phyloP scores from a whole-genome alignment of 331 rosid genomes.

The Erythrophleum ivorense region DNA sequence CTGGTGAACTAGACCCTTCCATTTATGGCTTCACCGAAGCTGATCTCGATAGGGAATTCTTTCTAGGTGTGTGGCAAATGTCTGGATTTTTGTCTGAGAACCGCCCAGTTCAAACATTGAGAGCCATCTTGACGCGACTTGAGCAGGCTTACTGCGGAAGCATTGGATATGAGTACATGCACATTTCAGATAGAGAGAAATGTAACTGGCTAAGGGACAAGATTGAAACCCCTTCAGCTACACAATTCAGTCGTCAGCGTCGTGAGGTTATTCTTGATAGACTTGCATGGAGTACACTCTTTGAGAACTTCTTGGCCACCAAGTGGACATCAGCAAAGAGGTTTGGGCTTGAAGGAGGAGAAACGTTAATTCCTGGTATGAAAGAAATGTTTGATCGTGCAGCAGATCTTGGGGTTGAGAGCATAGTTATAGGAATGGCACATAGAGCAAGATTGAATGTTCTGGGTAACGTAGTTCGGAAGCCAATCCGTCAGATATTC shows the following conservation, averaged over 20 bases:
- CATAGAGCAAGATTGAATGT: constrained; percentile 94
- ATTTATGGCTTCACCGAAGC: constrained; percentile 85
- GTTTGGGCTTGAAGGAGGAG: constrained; percentile 97
- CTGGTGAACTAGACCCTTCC: constrained; percentile 74
- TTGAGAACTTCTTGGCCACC: constrained; percentile 92
- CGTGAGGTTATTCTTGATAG: constrained; percentile 88
- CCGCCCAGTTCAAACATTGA: constrained; percentile 81
- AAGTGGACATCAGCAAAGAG: constrained; percentile 95
- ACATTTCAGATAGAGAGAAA: constrained; percentile 77
- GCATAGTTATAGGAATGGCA: constrained; percentile 95
- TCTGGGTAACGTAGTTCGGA: constrained; percentile 88
- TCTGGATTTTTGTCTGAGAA: constrained; percentile 90
- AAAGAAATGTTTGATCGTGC: constrained; percentile 94
- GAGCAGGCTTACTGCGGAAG: constrained; percentile 95
- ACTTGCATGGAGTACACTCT: constrained; percentile 94
- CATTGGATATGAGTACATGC: constrained; percentile 93
- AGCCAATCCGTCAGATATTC: constrained; percentile 89
- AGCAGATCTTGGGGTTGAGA: constrained; percentile 88
- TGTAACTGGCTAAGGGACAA: constrained; percentile 94
- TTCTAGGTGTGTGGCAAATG: constrained; percentile 88
- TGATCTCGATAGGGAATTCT: constrained; percentile 95
- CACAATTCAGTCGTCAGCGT: constrained; percentile 65
- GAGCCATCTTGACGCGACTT: constrained; percentile 85
- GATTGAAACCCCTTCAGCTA: constrained; percentile 78
- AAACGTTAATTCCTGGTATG: constrained; percentile 93